phyloP scores from a whole-genome alignment of 371 early-diverging fungal species.

The Lichtheimia hyalospora region DNA sequence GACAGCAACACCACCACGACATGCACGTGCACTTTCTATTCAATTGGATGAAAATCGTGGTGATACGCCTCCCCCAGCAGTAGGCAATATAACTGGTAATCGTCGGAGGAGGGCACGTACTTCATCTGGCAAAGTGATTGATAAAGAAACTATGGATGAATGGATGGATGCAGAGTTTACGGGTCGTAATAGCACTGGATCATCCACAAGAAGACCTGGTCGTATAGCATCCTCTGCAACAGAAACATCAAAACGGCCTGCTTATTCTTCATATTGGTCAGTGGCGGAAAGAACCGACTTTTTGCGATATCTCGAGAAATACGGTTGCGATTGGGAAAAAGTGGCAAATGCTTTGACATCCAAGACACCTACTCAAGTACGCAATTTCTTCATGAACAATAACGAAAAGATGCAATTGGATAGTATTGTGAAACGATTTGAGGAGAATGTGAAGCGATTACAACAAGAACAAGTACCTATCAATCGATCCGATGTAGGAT shows the following conservation, averaged over 20 bases:
- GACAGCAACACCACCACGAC: slow-evolving; percentile 1
- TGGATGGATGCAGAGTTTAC: slow-evolving; percentile 31
- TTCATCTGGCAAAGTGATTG: slow-evolving; percentile 16
- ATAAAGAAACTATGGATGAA: slow-evolving; percentile 9
- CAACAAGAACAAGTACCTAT: slow-evolving; percentile 11
- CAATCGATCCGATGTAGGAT: not conserved
- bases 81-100: not conserved
- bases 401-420: slow-evolving; percentile 67
- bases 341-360: slow-evolving; percentile 72
- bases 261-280: slow-evolving; percentile 88
- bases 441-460: slow-evolving; percentile 14
- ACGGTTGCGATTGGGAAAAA: slow-evolving; percentile 80
- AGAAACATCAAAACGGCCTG: slow-evolving; percentile 33
- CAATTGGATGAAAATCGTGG: slow-evolving; percentile 13
- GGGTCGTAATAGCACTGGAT: not conserved
- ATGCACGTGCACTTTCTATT: slow-evolving; percentile 9
- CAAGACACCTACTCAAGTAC: slow-evolving; percentile 83
- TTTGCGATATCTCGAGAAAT: slow-evolving; percentile 51
- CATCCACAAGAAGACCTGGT: slow-evolving; percentile 2
- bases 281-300: slow-evolving; percentile 78
- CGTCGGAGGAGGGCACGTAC: slow-evolving; percentile 15
- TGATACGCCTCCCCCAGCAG: not conserved
- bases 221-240: slow-evolving; percentile 26
- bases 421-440: slow-evolving; percentile 44
- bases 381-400: slow-evolving; percentile 78